Base-by-base conservation (phyloP, 2,329 filamentous ascomycete genomes). In the Hymenoscyphus scutula region DNA sequence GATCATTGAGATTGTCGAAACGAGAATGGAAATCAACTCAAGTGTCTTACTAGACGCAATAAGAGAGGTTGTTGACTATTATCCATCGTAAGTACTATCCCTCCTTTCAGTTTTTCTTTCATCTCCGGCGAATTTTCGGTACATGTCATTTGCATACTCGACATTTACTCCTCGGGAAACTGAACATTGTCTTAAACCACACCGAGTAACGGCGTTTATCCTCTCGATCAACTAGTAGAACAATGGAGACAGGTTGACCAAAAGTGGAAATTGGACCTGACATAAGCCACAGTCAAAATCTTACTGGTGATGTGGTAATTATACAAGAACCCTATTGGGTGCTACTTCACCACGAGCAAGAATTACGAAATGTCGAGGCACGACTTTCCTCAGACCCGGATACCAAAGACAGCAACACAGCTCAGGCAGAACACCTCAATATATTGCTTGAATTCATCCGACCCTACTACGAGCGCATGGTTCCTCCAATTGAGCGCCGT, bases 321-420 rank as follows among this genome's bases (percentile, higher is more conserved):
- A 53, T 53, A 25, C 48, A 53, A 25, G 48, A 53, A 23, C 48
- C 48, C 8, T 53, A 53, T 19, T 53, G 48, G 48, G 48, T 53
- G 4, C 23, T 53, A 7, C 19, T 53, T 25, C 48, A 53, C 15
- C 48, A 53, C 19, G 19, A 53, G 19, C 7, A 53, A 53, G 48
- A 53, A 53, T 15, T 53, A 29, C 19, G 19, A 53, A 29, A 29
- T 11, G 48, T 53, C 5, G 7, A 25, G 8, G 13, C 19, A 25
- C 23, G n/a, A 13, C 27, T 53, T 5, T 53, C 48, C 19, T 27
- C 48, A n/a, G 48, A 10, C 11, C 10, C 19, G 17, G 27, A 27
- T 29, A 53, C 8, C 27, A 11, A 7, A 1, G 48, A 25, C 23
- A 19, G 27, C 4, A 19, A 53, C 13, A 53, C 15, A 27, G 48